Conservation (phyloP, 345 rosid genomes). For the sweet orange (Citrus sinensis) region DVS_A1.0 CM039168.1:26527501-26528000, state of each 20-base stretch:
- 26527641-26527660: background rate
- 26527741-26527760: background rate
- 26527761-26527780: background rate
- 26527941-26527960: too few species aligned
- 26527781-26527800: background rate
- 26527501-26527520: conserved; percentile 95
- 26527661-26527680: background rate
- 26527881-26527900: background rate
- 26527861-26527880: background rate
- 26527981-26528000: background rate
- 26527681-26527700: background rate
- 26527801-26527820: background rate
- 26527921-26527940: background rate
- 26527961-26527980: background rate
- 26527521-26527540: conserved; percentile 97
- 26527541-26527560: conserved; percentile 68
- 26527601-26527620: background rate
- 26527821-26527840: background rate
- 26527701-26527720: background rate
- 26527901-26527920: background rate
- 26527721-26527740: background rate
- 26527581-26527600: background rate
- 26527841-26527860: background rate
- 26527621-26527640: background rate
- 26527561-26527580: background rate